Evolutionary conservation across 2,329 filamentous ascomycete species (phyloP).

Genomic region (Camptophora hylomeconis): DNA sequence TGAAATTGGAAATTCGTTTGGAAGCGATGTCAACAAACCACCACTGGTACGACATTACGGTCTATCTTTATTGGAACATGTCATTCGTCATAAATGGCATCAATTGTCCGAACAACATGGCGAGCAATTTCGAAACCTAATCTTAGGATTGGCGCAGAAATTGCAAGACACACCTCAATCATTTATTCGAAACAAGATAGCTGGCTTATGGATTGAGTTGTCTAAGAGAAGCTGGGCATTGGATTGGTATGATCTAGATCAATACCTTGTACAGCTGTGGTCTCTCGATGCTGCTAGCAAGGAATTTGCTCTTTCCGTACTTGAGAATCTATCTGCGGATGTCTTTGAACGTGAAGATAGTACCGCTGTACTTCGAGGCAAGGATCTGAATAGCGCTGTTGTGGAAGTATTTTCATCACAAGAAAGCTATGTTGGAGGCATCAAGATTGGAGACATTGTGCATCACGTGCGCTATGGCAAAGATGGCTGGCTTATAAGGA

Average conservation of each 20-base stretch:
- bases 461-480: constrained; percentile 60
- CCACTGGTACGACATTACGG: constrained; percentile 86
- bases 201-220: constrained; percentile 86
- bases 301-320: constrained; percentile 72
- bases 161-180: constrained; percentile 59
- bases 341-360: constrained; percentile 85
- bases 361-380: constrained; percentile 69
- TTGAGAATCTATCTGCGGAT: constrained; percentile 89
- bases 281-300: constrained; percentile 51
- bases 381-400: constrained; percentile 72
- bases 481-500: constrained; percentile 76
- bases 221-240: constrained; percentile 87
- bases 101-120: constrained; percentile 59
- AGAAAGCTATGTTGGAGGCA: constrained; percentile 59
- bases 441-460: constrained; percentile 54
- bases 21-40: constrained; percentile 59
- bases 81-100: constrained; percentile 73
- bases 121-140: constrained; percentile 57
- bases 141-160: constrained; percentile 63
- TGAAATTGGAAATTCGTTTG: constrained; percentile 71
- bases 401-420: constrained; percentile 88
- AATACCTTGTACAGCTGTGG: constrained; percentile 71
- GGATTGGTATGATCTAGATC: constrained; percentile 92
- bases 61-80: constrained; percentile 78
- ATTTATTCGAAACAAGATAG: constrained; percentile 86